Conservation (phyloP, 306 rosid species). For the Bauhinia variegata region DNA sequence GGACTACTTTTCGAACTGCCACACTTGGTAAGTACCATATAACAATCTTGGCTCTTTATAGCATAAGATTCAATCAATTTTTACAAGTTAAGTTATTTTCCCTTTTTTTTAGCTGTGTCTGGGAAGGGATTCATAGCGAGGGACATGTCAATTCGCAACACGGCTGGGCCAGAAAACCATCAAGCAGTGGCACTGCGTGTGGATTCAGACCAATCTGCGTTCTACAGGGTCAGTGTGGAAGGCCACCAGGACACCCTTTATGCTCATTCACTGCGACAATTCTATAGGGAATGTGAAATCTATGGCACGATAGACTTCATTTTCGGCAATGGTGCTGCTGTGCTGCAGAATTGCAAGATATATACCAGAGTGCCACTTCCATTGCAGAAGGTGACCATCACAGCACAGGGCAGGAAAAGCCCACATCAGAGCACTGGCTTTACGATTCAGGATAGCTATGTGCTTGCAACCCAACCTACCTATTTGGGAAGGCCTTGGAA, state of each 20-base stretch:
- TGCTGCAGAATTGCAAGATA: constrained; percentile 73
- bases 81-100: no score
- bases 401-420: constrained; percentile 82
- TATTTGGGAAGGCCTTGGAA: constrained; percentile 88
- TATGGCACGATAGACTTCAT: constrained; percentile 88
- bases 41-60: no score
- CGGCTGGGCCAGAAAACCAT: constrained; percentile 66
- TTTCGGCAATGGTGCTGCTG: constrained; percentile 85
- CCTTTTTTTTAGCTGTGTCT: constrained; percentile 61
- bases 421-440: constrained; percentile 86
- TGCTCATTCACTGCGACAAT: constrained; percentile 77
- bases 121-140: constrained; percentile 78
- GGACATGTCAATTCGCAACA: constrained; percentile 79
- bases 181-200: constrained; percentile 87
- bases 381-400: constrained; percentile 72
- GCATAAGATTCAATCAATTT: no score
- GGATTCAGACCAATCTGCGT: constrained; percentile 85
- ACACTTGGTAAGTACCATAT: constrained; percentile 61
- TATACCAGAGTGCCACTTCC: constrained; percentile 79
- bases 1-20: constrained; percentile 97
- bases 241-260: constrained; percentile 88
- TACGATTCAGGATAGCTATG: constrained; percentile 62
- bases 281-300: constrained; percentile 74
- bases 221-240: constrained; percentile 79
- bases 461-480: constrained; percentile 75